These are phyloP conservation scores for Durusdinium trenchii DNA, from an alignment of 73 alveolate genomes.

Conservation along the genomic window DNA sequence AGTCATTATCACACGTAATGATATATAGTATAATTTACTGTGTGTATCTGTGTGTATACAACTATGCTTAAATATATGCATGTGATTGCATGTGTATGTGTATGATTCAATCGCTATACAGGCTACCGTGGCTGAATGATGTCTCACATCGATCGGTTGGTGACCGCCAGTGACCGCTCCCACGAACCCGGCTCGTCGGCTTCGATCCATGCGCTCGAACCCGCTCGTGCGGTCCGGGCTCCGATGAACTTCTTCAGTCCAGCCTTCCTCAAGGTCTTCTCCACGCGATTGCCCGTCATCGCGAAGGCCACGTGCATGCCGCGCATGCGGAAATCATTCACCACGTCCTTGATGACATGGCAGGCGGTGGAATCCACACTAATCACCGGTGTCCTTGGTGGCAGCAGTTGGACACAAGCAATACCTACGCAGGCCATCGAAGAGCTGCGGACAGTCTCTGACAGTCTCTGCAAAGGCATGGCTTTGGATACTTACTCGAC, in stretches of 20 bases:
- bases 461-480: neutral
- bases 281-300: conserved; percentile 68
- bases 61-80: too few species aligned
- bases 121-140: too few species aligned
- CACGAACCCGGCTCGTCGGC: too few species aligned
- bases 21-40: too few species aligned
- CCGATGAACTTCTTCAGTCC: conserved; percentile 67
- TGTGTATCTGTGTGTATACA: too few species aligned
- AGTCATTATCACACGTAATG: too few species aligned
- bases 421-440: neutral
- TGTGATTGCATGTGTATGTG: too few species aligned
- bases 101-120: too few species aligned
- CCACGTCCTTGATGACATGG: conserved; percentile 87
- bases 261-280: conserved; percentile 88
- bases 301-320: conserved; percentile 85
- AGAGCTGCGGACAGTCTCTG: neutral
- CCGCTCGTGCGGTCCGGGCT: too few species aligned
- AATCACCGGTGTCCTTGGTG: conserved; percentile 89
- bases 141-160: too few species aligned
- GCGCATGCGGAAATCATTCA: conserved; percentile 88
- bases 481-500: neutral
- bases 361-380: conserved; percentile 68
- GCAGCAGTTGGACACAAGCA: neutral
- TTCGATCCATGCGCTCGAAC: too few species aligned
- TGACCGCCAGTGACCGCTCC: too few species aligned